Evolutionary conservation across 257 asterid species (phyloP).

Genomic region (Nicotiana paniculata): DNA sequence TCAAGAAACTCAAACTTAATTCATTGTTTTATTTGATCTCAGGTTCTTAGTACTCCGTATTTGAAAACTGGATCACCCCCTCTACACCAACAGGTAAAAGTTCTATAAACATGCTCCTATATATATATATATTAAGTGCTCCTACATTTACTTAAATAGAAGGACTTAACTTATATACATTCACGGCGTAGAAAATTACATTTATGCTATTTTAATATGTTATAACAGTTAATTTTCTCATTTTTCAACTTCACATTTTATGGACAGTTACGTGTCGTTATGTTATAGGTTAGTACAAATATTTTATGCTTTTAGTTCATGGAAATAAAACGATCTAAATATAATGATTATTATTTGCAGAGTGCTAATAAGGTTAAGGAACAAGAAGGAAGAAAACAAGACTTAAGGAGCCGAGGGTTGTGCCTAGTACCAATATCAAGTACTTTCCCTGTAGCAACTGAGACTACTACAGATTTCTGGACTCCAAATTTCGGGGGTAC

Average conservation of each 20-base stretch:
- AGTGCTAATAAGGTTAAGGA: slow-evolving; percentile 24
- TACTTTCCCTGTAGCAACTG: slow-evolving; percentile 72
- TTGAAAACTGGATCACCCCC: slow-evolving; percentile 48
- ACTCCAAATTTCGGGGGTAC: slow-evolving; percentile 56
- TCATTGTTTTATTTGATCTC: slow-evolving; percentile 15
- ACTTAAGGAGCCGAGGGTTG: slow-evolving; percentile 64
- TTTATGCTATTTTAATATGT: no score
- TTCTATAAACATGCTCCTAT: neutral
- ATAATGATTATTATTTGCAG: slow-evolving; percentile 21
- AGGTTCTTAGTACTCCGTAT: slow-evolving; percentile 71
- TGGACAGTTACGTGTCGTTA: neutral
- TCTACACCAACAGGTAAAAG: slow-evolving; percentile 52
- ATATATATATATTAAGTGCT: neutral
- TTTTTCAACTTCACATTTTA: neutral
- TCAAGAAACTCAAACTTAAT: neutral
- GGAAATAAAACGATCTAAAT: neutral
- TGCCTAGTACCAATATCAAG: slow-evolving; percentile 77
- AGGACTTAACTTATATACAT: no score
- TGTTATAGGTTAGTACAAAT: neutral
- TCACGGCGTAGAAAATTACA: no score
- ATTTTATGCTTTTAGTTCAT: no score
- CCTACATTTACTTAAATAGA: no score
- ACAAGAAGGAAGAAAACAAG: slow-evolving; percentile 31
- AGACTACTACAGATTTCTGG: slow-evolving; percentile 60
- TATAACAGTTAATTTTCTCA: no score